Base-by-base conservation (phyloP, 2,329 filamentous ascomycete genomes). In the Fusarium globosum region DNA sequence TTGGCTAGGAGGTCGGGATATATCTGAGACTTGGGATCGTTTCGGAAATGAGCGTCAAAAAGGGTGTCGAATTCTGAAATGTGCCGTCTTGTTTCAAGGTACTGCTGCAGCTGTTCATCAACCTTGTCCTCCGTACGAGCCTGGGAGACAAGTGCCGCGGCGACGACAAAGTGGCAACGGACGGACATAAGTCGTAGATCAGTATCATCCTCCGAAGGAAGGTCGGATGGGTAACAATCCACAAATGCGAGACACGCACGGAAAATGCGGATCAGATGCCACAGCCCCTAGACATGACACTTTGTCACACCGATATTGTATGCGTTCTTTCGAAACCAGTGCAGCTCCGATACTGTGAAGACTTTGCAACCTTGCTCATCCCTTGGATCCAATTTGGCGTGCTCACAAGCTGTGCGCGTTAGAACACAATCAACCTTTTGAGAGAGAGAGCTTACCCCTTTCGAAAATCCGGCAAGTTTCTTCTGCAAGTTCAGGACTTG, bases 281-380 rank as follows among this genome's bases (percentile, higher is more conserved):
- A 79, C 3, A 91, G 85, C 30, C 87, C 80, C 86, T 92, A 91
- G 2, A 65, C 72, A 7, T 88, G 84, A 4, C 86, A 85, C 73
- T 91, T 85, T 68, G 90, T 89, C 9, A 96, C 81, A 0, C 91
- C 91, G 12, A 95, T 80, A 73, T 96, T 97, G 83, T 97, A 97
- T 3, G 92, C 88, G 71, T 93, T 96, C 71, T 91, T 91, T 42
- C 91, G 92, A 79, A 97, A 95, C 94, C 94, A 97, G 74, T 95
- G 88, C 7, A 97, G 85, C 76, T 97, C 94, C 7, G 85, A 80
- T 1, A 86, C 65, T 2, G 87, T 88, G 77, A 95, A 94, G 2
- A 86, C 65, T 69, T 82, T 88, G 38, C 82, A 80, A 14, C 83
- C 85, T 23, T 83, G 76, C 45, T 76, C 79, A 71, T 83, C 83